phyloP scores from a whole-genome alignment of 2,329 filamentous ascomycete genomes.

The Chaetomiaceae sp. region DNA sequence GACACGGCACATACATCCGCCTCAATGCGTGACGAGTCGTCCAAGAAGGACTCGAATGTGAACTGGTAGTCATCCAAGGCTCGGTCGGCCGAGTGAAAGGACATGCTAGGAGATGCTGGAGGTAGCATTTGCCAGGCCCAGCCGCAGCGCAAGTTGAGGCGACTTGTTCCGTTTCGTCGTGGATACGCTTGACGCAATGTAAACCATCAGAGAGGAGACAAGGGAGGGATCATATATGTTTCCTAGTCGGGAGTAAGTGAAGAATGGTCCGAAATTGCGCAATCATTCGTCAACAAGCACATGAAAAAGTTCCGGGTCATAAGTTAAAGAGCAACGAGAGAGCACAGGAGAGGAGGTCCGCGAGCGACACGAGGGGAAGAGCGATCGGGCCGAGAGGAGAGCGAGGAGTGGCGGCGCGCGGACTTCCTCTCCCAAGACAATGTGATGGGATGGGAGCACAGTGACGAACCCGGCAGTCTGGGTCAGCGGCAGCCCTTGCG shows the following conservation, averaged over 20 bases:
- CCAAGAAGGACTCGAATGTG: conserved; percentile 27
- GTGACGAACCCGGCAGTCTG: conserved; percentile 14
- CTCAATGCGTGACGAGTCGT: conserved; percentile 23
- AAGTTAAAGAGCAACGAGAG: too few relatives aligned
- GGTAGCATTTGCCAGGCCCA: conserved; percentile 1
- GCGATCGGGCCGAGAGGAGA: neutral
- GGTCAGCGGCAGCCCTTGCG: conserved; percentile 12
- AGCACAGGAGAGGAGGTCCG: too few relatives aligned
- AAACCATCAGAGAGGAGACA: too few relatives aligned
- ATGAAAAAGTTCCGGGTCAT: neutral
- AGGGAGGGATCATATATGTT: neutral
- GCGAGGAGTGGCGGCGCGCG: neutral
- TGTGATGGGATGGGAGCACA: conserved; percentile 3
- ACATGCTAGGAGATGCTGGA: neutral
- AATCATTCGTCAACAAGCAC: neutral
- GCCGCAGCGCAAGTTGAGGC: too few relatives aligned
- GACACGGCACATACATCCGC: conserved; percentile 26
- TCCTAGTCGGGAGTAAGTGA: neutral
- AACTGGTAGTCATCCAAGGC: conserved; percentile 23
- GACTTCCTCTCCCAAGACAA: neutral
- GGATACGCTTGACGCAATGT: too few relatives aligned
- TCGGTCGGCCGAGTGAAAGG: conserved; percentile 5
- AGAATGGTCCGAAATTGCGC: neutral
- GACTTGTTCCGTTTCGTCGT: too few relatives aligned
- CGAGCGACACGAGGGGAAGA: neutral